Evolutionary conservation across 305 asterid genomes (phyloP).

Genomic region (Fraxinus xanthoxyloides): DNA sequence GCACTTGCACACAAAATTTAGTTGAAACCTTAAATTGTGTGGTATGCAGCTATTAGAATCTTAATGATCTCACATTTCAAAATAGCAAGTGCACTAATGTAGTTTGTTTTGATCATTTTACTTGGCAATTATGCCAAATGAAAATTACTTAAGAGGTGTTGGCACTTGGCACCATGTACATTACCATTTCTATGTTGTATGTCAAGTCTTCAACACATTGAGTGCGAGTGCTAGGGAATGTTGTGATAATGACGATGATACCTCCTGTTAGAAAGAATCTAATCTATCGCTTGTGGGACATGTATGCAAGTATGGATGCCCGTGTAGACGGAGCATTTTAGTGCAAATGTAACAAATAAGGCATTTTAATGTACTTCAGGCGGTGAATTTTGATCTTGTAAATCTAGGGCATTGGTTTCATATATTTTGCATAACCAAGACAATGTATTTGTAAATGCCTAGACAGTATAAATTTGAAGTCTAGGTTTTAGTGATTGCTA

Average conservation of each 20-base stretch:
- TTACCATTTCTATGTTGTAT: not conserved
- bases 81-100: not conserved
- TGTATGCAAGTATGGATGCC: not conserved
- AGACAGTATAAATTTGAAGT: not conserved
- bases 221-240: not conserved
- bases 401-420: not conserved
- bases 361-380: not conserved
- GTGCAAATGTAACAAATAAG: not conserved
- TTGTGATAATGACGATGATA: not conserved
- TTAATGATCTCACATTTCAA: not conserved
- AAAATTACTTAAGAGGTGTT: not conserved
- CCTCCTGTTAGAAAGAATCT: not conserved
- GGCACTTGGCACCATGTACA: not conserved
- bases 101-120: not conserved
- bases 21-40: not conserved
- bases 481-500: not conserved
- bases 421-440: not conserved
- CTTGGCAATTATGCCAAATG: not conserved
- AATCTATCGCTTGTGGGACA: not conserved
- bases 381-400: too few relatives aligned
- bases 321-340: not conserved
- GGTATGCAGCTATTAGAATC: not conserved
- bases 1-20: not conserved
- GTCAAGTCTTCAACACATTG: not conserved
- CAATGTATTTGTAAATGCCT: not conserved